These are phyloP conservation scores for Poterioochromonas sp. DNA, from an alignment of 352 stramenopile species.

Conservation along the genomic window DNA sequence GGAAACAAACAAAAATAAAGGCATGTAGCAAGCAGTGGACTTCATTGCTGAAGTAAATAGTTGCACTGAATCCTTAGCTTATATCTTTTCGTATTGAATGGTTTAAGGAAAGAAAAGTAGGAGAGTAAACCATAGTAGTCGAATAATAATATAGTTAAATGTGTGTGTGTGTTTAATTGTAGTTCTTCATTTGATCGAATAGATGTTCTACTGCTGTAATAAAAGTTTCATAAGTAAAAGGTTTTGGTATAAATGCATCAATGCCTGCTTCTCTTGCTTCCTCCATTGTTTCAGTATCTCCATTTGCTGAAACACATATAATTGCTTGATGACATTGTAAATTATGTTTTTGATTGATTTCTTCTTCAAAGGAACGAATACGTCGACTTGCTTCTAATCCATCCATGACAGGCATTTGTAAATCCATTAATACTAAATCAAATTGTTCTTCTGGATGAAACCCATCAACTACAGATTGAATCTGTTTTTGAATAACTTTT, in stretches of 20 bases:
- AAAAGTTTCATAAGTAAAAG: not conserved
- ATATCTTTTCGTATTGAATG: too few relatives aligned
- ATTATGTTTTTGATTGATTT: slow-evolving; percentile 22
- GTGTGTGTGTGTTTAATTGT: not conserved
- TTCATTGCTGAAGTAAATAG: too few relatives aligned
- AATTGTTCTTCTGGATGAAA: slow-evolving; percentile 12
- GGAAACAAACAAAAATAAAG: too few relatives aligned
- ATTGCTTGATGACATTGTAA: slow-evolving; percentile 25
- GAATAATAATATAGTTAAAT: not conserved
- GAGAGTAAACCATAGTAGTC: not conserved
- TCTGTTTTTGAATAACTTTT: slow-evolving; percentile 18
- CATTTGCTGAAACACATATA: not conserved
- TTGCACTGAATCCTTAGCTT: too few relatives aligned
- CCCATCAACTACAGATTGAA: slow-evolving; percentile 13
- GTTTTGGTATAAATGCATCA: not conserved
- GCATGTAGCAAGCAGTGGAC: too few relatives aligned
- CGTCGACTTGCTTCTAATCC: not conserved
- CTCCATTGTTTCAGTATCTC: not conserved
- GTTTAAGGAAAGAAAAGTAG: too few relatives aligned
- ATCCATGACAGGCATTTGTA: slow-evolving; percentile 29
- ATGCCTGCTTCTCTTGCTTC: not conserved
- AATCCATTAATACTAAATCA: slow-evolving; percentile 36
- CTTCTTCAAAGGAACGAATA: slow-evolving; percentile 12
- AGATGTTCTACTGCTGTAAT: not conserved
- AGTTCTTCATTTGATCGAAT: too few relatives aligned